Evolutionary conservation across 73 alveolate genomes (phyloP).

Genomic region (Paramecium octaurelia): DNA sequence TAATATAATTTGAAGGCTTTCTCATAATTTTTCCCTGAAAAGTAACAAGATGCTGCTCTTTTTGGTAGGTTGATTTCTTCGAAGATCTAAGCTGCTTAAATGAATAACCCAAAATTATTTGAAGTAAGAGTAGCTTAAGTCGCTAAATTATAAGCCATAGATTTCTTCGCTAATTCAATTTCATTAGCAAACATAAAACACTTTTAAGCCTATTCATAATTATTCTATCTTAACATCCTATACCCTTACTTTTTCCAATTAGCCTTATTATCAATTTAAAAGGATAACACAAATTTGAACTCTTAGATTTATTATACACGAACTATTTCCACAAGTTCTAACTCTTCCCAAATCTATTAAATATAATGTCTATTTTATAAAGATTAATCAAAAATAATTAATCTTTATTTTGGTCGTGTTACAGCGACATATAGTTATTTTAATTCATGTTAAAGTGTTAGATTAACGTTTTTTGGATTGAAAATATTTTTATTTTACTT

Average conservation of each 20-base stretch:
- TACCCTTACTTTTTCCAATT: constrained; percentile 81
- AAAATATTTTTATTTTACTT: too few relatives aligned
- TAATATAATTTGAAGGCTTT: constrained; percentile 71
- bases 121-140: constrained; percentile 63
- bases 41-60: constrained; percentile 83
- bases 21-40: constrained; percentile 68
- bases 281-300: background rate
- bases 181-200: constrained; percentile 77
- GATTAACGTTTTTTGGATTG: background rate
- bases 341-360: constrained; percentile 72
- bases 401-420: constrained; percentile 85
- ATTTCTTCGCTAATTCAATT: constrained; percentile 61
- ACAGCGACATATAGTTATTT: constrained; percentile 84
- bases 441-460: constrained; percentile 75
- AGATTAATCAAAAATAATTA: constrained; percentile 79
- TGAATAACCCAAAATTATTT: constrained; percentile 43
- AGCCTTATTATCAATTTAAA: background rate
- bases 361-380: constrained; percentile 66
- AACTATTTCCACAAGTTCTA: constrained; percentile 60
- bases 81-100: constrained; percentile 70
- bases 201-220: constrained; percentile 76
- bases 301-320: background rate
- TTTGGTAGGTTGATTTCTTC: constrained; percentile 41
- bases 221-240: constrained; percentile 77
- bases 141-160: constrained; percentile 73